Base-by-base conservation (phyloP, 257 asterid species). In the Euphrasia confusa region DNA sequence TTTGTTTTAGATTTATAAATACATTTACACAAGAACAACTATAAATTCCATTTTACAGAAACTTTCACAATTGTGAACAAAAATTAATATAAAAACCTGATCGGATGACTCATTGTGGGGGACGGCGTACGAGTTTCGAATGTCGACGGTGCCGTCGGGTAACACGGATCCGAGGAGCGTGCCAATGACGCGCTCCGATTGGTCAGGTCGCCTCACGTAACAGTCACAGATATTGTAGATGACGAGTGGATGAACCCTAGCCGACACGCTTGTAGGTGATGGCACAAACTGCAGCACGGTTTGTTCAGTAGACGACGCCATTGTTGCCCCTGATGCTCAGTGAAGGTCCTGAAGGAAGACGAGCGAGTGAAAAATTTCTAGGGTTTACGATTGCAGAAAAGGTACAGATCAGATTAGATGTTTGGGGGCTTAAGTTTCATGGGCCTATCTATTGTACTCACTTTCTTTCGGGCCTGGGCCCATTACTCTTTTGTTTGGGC, bases 121-220 rank as follows among this genome's bases (percentile, higher is more conserved):
- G 72, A 93, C 97, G 48, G 97, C 97, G 54, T 87, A 93, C 11
- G 90, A 80, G 71, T 93, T 93, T 1, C 99, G 94, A 53, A 93
- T 72, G 42, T 93, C 96, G 1, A 93, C 81, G 10, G 96, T 83
- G 4, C 99, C 99, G 68, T 89, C 99, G 0, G 96, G 87, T 7
- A 93, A 71, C 13, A 89, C 91, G 9, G 96, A 93, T 28, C 99
- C 99, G 59, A 89, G 92, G 8, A 93, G 89, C 52, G 97, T 87
- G 47, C 99, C 99, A 54, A 93, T 89, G 27, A 89, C 92, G 52
- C 99, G 90, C 52, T 83, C 96, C 12, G 96, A 79, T 74, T 85
- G 95, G 79, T 93, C 99, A 0, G 97, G 97, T 55, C 99, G 78
- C 73, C 98, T 68, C 1, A 91, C 98, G 56, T 76, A 91, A 68